These are phyloP conservation scores for Scutellaria barbata DNA, from an alignment of 257 asterid species.

Conservation along the genomic window DNA sequence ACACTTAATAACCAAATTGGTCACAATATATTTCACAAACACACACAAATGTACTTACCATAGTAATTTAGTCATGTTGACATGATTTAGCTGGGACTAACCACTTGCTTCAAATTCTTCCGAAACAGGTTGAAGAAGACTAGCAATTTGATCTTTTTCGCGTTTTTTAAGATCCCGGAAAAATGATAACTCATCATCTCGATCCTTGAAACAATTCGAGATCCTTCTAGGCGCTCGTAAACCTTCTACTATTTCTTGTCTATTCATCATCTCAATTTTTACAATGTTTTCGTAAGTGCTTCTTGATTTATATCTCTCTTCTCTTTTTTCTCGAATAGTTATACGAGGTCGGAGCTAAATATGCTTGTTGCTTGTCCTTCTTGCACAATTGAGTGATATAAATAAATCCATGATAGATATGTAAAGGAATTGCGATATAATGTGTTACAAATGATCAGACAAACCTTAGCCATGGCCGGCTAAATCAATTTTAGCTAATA, in stretches of 20 bases:
- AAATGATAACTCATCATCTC: conserved; percentile 74
- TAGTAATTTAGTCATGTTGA: no score
- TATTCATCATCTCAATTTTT: conserved; percentile 30
- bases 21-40: neutral
- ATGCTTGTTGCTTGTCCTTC: neutral
- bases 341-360: conserved; percentile 32
- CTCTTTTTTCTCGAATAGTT: neutral
- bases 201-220: conserved; percentile 48
- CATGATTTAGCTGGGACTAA: neutral
- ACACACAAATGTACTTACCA: neutral
- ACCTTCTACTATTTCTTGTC: conserved; percentile 39
- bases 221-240: conserved; percentile 29
- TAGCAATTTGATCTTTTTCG: conserved; percentile 50
- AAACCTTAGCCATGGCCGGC: conserved; percentile 35
- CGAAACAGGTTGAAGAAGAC: conserved; percentile 74
- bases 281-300: neutral
- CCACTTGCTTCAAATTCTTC: conserved; percentile 66
- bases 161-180: conserved; percentile 66
- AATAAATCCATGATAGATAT: neutral
- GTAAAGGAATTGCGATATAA: neutral
- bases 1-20: conserved; percentile 27
- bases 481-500: neutral
- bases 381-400: neutral
- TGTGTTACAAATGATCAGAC: conserved; percentile 28
- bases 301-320: neutral